Base-by-base conservation (phyloP, 2,329 filamentous ascomycete species). In the Verticillium nubilum region DNA sequence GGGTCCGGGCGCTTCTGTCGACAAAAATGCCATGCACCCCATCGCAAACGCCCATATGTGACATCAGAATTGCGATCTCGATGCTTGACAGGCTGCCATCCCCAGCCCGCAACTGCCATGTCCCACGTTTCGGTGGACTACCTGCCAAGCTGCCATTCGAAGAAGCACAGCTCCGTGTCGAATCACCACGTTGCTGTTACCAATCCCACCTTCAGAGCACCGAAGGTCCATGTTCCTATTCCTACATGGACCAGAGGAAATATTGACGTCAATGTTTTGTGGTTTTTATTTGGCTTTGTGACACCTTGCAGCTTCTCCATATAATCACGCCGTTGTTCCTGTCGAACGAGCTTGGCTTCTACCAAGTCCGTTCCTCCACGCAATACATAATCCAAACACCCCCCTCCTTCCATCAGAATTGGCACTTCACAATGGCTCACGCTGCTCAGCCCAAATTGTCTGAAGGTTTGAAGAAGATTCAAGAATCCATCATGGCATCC, bases 401-500 rank as follows among this genome's bases (percentile, higher is more conserved):
- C 9, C 29, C 10, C n/a, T 53, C 27, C 9, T 29, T 28, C 12
- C 15, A 1, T 10, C 3, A n/a, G 1, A 6, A 2, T 50, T 13
- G 31, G 4, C 23, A 23, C 13, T 17, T 50, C 27, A 56, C n/a
- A 23, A 63, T 63, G 62, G 52, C 42, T 13, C 42, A 50, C 19
- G n/a, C 19, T 50, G n/a, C 42, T 26, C 42, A 23, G 25, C 42
- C 42, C 9, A 19, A 12, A 23, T 19, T 50, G 4, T 50, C 42
- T 3, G 42, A 50, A 50, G 42, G 42, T 7, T 12, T 50, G 6
- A 50, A 50, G 42, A 50, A 23, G 42, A 23, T 50, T 3, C 42
- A 50, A 50, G 42, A 59, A 52, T 57, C 64, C 1, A 61, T 66
- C 1, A 53, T 72, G 23, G 63, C 74, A 17, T 66, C 71, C 17